phyloP scores from a whole-genome alignment of 352 stramenopile genomes.

The Globisporangium nagaii region DNA sequence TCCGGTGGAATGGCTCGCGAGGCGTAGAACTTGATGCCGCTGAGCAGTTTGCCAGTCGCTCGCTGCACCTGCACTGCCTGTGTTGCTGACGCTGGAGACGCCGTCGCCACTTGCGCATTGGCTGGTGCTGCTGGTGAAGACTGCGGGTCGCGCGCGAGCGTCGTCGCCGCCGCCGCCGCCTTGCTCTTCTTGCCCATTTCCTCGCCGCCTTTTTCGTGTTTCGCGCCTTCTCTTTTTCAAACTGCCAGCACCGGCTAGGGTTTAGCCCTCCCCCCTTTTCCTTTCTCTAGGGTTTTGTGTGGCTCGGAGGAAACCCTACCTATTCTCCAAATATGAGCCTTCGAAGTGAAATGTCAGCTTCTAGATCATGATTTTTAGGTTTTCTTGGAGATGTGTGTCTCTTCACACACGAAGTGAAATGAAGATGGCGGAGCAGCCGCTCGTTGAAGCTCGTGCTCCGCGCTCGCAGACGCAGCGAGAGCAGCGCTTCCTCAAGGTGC shows the following conservation, averaged over 20 bases:
- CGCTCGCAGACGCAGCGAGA: conserved; percentile 15
- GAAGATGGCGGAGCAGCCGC: background rate
- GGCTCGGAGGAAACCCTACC: background rate
- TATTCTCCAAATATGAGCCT: too few species aligned
- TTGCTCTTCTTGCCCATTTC: background rate
- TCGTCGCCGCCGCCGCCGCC: too few species aligned
- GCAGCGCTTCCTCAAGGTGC: conserved; percentile 45
- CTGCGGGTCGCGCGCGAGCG: too few species aligned
- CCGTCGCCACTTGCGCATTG: too few species aligned
- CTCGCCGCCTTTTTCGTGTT: background rate
- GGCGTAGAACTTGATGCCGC: conserved; percentile 8
- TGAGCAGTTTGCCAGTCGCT: background rate
- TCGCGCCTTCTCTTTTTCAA: conserved; percentile 5
- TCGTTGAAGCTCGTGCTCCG: background rate
- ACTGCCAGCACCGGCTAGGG: background rate
- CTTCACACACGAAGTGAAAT: background rate
- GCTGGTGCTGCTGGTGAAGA: too few species aligned
- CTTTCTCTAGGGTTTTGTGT: background rate
- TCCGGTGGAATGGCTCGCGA: background rate
- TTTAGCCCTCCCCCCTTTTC: background rate
- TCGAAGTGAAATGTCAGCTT: background rate
- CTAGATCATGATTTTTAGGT: background rate
- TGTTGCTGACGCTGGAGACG: too few species aligned
- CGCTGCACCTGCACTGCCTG: background rate
- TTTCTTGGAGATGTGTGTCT: background rate